A percentile compares a stretch with the other conserved stretches of the same genome.
Conservation (phyloP, 805 yeast genomes). For the Starmera pachycereana region DNA sequence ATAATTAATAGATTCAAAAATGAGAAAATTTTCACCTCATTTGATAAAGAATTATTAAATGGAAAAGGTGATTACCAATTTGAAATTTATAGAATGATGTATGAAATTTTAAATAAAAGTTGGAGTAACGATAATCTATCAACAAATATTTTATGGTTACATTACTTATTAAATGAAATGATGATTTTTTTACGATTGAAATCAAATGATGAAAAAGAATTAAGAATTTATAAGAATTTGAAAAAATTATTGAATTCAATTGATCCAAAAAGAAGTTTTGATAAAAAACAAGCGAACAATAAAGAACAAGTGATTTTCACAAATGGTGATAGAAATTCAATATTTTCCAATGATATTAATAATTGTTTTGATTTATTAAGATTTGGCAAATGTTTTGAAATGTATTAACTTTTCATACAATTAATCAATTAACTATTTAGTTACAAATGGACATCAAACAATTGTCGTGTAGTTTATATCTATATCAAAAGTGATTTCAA, state of each 20-base stretch:
- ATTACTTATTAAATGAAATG: conserved; percentile 44
- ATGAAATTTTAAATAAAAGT: conserved; percentile 8
- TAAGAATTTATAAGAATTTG: conserved; percentile 17
- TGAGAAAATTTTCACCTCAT: conserved; percentile 35
- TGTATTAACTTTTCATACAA: background rate
- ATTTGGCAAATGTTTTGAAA: conserved; percentile 9
- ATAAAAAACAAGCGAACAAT: conserved; percentile 2
- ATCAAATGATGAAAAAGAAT: conserved; percentile 13
- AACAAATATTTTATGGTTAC: conserved; percentile 57
- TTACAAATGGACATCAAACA: too few species aligned
- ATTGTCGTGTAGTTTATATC: too few species aligned
- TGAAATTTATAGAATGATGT: conserved; percentile 51
- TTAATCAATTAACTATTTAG: too few species aligned
- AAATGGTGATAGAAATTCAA: conserved; percentile 9
- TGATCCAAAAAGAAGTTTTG: conserved; percentile 24
- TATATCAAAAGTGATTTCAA: conserved; percentile 5
- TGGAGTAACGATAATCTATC: conserved; percentile 20
- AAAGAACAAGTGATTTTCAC: background rate
- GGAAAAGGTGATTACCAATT: conserved; percentile 54
- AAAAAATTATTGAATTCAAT: conserved; percentile 22
- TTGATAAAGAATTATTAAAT: conserved; percentile 53
- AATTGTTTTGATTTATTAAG: conserved; percentile 15
- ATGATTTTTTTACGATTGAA: too few species aligned
- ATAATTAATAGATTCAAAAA: conserved; percentile 16
- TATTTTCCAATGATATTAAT: conserved; percentile 17